Base-by-base conservation (phyloP, 805 yeast genomes). In the Pichia deserticola region DNA sequence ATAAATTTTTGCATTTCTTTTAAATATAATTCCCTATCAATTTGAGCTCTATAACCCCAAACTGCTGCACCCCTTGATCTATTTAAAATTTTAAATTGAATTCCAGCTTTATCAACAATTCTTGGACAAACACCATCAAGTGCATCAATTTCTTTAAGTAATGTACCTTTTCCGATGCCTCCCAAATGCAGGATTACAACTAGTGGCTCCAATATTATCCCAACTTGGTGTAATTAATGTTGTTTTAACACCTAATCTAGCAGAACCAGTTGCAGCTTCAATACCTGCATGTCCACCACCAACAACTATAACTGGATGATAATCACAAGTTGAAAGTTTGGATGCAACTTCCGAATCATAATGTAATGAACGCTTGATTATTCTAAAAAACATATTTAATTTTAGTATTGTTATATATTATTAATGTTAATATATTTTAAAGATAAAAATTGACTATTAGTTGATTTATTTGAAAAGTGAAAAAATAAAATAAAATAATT, bases 231-330 rank as follows among this genome's bases (percentile, higher is more conserved):
- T 90, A 2, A 93, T 73, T 30, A 93, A 70, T 2, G 82, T 70
- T 0, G 96, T 84, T 4, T 61, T 53, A 1, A 84, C 76, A 0
- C 97, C 97, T 1, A 86, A 62, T 54, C 99, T 73, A 0, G 98
- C 96, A 1, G 96, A 74, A 0, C 92, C 98, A 0, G 97, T 75
- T 3, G 96, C 93, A 0, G 99, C 99, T 66, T 93, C 99, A 57
- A 96, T 84, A 11, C 99, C 99, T 36, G 99, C 99, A 70, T 93
- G 99, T 0, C 99, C 99, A 11, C 95, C 99, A 5, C 99, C 99
- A 25, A 93, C 80, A 5, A 93, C 92, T 1, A 92, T 76, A 0
- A 89, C 97, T 0, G 89, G 92, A 41, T 51, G 51, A 34, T 45
- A 43, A 15, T 42, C 10, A 8, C 44, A 32, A 3, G n/a, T 28